Percentiles rank a stretch among this genome's conserved stretches.
phyloP scores from a whole-genome alignment of 1,284 basidiomycete species.

The Marasmius sp. region DNA sequence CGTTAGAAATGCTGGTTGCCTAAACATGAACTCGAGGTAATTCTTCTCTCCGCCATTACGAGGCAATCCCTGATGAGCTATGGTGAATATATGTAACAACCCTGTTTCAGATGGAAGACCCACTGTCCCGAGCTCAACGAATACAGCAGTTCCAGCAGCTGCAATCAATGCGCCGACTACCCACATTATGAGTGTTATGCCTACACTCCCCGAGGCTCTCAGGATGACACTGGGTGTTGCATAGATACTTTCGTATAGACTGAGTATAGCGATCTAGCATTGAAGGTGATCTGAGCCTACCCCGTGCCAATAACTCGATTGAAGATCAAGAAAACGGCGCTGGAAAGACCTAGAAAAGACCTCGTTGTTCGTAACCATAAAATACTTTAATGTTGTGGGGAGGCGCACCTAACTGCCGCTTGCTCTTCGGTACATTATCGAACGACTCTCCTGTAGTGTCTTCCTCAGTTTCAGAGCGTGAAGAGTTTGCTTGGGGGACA shows the following conservation, averaged over 20 bases:
- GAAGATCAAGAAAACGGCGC: constrained; percentile 70
- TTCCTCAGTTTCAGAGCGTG: background rate
- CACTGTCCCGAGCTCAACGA: constrained; percentile 72
- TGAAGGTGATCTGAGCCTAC: constrained; percentile 31
- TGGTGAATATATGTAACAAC: background rate
- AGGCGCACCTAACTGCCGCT: constrained; percentile 41
- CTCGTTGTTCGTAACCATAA: background rate
- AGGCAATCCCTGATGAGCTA: constrained; percentile 52
- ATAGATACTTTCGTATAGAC: constrained; percentile 53
- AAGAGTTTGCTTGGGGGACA: background rate
- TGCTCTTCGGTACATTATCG: constrained; percentile 42
- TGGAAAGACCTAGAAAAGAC: constrained; percentile 43
- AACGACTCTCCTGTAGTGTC: constrained; percentile 30
- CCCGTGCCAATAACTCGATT: constrained; percentile 80
- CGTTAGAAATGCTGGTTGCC: constrained; percentile 58
- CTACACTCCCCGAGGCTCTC: constrained; percentile 61
- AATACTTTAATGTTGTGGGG: background rate
- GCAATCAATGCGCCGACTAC: constrained; percentile 64
- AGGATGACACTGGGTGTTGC: constrained; percentile 73
- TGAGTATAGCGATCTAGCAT: background rate
- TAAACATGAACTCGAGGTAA: constrained; percentile 72
- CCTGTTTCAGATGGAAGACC: constrained; percentile 21
- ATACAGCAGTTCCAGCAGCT: constrained; percentile 66
- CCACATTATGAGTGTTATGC: constrained; percentile 69
- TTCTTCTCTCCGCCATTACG: constrained; percentile 76